Evolutionary conservation across 805 yeast genomes (phyloP), one percentile per base, ranked within the genome.

Genomic region (Priceomyces carsonii): DNA sequence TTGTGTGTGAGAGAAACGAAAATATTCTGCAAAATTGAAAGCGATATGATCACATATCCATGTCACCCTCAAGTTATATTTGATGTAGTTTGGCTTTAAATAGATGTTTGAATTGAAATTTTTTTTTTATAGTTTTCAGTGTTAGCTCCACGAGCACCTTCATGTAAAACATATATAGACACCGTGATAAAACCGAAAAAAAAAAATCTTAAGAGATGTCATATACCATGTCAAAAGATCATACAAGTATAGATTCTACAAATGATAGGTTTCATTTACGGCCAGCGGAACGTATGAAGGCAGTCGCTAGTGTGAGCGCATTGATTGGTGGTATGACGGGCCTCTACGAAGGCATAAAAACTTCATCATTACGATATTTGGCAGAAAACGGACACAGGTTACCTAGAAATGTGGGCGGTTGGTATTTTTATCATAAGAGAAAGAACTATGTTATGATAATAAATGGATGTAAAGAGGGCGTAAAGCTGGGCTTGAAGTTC

Each of bases 391-490:
- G 93, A 9, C 95, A 87, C 53, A 56, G 96, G 34, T 61, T 88
- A 38, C 96, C 96, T 6, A 69, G 59, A 15, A 78, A 82, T 0
- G 82, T 78, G 35, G 89, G 87, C 14, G 93, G 91, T 0, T 87
- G 95, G 96, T 87, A 83, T 52, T 83, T 82, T 54, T 87, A 87
- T 59, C 93, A 87, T 59, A 86, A 84, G 59, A 72, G 87, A 43
- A 87, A 85, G 63, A 83, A 85, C 58, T 84, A 85, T 56, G 84
- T 82, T 19, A 77, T 86, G 59, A 57, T 83, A 22, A 67, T 74
- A 38, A 66, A 67, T 18, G 86, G 85, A 1, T 59, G 77, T 43
- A 63, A 61, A 13, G 35, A 45, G 6, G 89, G 82, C 0, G 46
- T 71, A n/a, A 55, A 49, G 23, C 63, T 64, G 7, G 73, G 61